Conservation (phyloP, 495 filamentous ascomycete genomes). For the Talaromyces stipitatus region DNA sequence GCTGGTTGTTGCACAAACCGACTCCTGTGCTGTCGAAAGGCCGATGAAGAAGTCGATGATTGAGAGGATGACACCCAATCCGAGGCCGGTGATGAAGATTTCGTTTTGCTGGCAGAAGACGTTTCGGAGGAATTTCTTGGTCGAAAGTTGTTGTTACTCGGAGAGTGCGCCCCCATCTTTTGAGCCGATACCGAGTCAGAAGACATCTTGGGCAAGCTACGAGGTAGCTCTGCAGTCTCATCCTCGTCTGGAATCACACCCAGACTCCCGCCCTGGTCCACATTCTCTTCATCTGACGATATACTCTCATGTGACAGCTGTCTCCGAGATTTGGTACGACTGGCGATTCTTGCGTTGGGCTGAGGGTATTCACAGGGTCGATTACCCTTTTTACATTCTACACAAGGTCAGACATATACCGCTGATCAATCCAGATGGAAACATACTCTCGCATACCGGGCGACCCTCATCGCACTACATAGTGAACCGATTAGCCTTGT, state of each 20-base stretch:
- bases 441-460: slow-evolving; percentile 78
- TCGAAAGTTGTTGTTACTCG: slow-evolving; percentile 24
- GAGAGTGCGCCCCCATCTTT: slow-evolving; percentile 31
- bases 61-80: slow-evolving; percentile 29
- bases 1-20: slow-evolving; percentile 24
- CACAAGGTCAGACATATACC: slow-evolving; percentile 12
- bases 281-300: slow-evolving; percentile 41
- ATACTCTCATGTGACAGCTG: slow-evolving; percentile 37
- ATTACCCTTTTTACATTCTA: slow-evolving; percentile 78
- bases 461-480: slow-evolving; percentile 76
- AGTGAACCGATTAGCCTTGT: background rate
- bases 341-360: slow-evolving; percentile 40
- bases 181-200: slow-evolving; percentile 14
- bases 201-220: slow-evolving; percentile 6
- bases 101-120: slow-evolving; percentile 27
- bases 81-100: slow-evolving; percentile 37
- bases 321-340: slow-evolving; percentile 35
- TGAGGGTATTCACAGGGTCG: slow-evolving; percentile 81
- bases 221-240: slow-evolving; percentile 29
- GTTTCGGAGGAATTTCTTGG: slow-evolving; percentile 35
- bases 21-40: slow-evolving; percentile 2
- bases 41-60: slow-evolving; percentile 21
- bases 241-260: slow-evolving; percentile 63
- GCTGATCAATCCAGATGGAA: slow-evolving; percentile 10
- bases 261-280: slow-evolving; percentile 41